These are phyloP conservation scores for Corrigiola litoralis DNA, from an alignment of 179 eudicot genomes.

Conservation along the genomic window DNA sequence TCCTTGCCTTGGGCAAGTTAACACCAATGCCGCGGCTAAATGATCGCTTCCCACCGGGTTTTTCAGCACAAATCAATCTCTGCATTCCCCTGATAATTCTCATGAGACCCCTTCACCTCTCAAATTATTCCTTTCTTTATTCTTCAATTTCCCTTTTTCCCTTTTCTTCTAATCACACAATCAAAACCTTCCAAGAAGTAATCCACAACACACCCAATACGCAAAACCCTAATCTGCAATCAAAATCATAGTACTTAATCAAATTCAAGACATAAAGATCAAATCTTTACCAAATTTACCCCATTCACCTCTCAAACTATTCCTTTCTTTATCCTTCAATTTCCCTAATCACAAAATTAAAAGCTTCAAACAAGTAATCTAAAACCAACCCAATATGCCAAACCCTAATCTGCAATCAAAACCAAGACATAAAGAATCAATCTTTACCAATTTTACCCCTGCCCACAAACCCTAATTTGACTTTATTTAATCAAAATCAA, in stretches of 20 bases:
- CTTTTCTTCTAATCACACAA: constrained; percentile 15
- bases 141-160: constrained; percentile 1
- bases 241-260: constrained; percentile 11
- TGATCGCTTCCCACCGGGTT: constrained; percentile 49
- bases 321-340: too few species aligned
- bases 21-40: constrained; percentile 57
- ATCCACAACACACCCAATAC: constrained; percentile 12
- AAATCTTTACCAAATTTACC: constrained; percentile 4
- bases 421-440: too few species aligned
- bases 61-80: constrained; percentile 53
- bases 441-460: too few species aligned
- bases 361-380: too few species aligned
- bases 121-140: constrained; percentile 9
- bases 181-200: neutral
- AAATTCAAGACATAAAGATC: constrained; percentile 4
- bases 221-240: constrained; percentile 41
- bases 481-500: too few species aligned
- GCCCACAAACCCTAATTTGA: too few species aligned
- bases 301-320: neutral
- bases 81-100: constrained; percentile 99
- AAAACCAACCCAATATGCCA: too few species aligned
- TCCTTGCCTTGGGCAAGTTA: constrained; percentile 69
- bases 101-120: constrained; percentile 86
- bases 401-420: too few species aligned
- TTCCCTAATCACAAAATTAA: too few species aligned